Evolutionary conservation across 2,329 filamentous ascomycete species (phyloP), one percentile per base, ranked within the genome.

Genomic region (Rasamsonia emersonii): DNA sequence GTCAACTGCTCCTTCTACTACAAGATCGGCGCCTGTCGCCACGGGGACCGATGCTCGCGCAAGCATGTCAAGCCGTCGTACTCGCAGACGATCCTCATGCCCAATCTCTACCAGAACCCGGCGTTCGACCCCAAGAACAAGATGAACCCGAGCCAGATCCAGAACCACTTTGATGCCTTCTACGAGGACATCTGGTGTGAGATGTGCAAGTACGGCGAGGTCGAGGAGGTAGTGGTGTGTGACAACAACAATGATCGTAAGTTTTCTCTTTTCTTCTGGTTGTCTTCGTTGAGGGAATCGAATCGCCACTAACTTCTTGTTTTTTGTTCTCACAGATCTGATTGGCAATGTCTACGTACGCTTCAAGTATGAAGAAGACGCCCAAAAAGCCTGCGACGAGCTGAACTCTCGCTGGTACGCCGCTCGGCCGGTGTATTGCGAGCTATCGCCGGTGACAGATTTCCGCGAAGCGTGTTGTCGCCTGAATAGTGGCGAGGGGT

Each of bases 111-210:
- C 73, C 91, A 96, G 65, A 98, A 98, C 71, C 91, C 91, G 8
- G 86, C 86, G 42, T 93, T 93, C 75, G 88, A 96, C 62, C 79
- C 84, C 28, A 93, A 93, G 69, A 91, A 80, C 72, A 91, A 88
- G 67, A 94, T 98, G 83, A 95, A 93, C 67, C 69, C 86, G 5
- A 81, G 77, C 48, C 91, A 98, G 71, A 81, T 96, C 59, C 89
- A 95, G 65, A 94, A 94, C 69, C 91, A 98, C 74, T 98, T 98
- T 59, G 91, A 98, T 64, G 91, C 91, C 54, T 98, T 98, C 64
- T 98, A 98, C 71, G 91, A 98, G 69, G 91, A 98, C 61, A 86
- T 98, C 46, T 98, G 91, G 89, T 96, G 89, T 68, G 91, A 98
- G 75, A 85, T 98, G 70, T 96, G 91, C 80, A 86, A 93, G 66